A percentile compares a stretch with the other conserved stretches of the same genome.
Conservation (phyloP, 148 eudicot genomes). For the Talinum fruticosum region DNA sequence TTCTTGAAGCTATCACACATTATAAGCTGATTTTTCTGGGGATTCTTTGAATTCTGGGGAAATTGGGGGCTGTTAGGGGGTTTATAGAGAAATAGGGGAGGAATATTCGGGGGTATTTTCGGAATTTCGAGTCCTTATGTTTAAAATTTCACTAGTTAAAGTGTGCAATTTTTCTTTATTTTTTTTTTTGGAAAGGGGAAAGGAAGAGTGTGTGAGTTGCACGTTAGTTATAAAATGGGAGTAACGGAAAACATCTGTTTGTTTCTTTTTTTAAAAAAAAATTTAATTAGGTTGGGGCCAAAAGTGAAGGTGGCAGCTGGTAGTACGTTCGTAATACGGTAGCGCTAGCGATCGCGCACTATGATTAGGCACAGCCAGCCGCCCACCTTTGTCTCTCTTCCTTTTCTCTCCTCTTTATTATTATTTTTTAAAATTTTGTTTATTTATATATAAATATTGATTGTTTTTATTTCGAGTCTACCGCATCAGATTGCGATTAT, state of each 20-base stretch:
- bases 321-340: background rate
- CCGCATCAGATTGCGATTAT: too few species aligned
- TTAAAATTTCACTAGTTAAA: too few species aligned
- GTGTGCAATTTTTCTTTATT: too few species aligned
- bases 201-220: background rate
- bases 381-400: background rate
- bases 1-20: slow-evolving; percentile 55
- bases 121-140: background rate
- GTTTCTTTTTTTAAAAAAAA: too few species aligned
- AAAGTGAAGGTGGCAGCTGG: background rate
- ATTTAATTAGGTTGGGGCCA: background rate
- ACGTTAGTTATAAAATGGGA: too few species aligned
- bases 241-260: too few species aligned
- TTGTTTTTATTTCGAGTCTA: too few species aligned
- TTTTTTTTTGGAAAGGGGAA: background rate
- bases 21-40: background rate
- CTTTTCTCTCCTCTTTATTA: background rate
- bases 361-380: too few species aligned
- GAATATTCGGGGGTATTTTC: background rate
- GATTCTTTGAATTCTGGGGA: background rate
- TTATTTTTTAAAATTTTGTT: too few species aligned
- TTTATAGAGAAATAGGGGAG: background rate
- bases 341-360: too few species aligned
- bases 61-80: background rate
- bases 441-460: too few species aligned